These are phyloP conservation scores for Hyparrhenia diplandra DNA, from an alignment of 176 grass and related monocot species.

Conservation along the genomic window DNA sequence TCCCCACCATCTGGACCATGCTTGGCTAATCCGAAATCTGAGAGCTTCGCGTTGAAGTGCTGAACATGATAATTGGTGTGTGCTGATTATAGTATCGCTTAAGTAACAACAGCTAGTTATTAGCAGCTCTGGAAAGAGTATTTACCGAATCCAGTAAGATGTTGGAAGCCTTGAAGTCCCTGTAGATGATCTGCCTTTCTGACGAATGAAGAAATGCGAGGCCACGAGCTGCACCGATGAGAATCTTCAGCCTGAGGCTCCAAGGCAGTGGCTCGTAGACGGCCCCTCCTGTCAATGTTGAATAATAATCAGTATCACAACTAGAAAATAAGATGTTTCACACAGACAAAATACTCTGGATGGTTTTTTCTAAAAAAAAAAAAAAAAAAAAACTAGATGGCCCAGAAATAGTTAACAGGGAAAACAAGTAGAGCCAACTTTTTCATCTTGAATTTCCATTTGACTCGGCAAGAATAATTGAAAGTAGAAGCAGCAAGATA, in stretches of 20 bases:
- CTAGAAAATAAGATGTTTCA: conserved; percentile 15
- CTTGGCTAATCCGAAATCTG: conserved; percentile 90
- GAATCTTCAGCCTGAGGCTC: conserved; percentile 83
- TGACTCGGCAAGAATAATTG: conserved; percentile 8
- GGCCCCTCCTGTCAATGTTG: conserved; percentile 44
- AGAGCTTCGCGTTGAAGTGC: conserved; percentile 79
- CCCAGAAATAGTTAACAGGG: background rate
- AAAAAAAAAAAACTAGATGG: background rate
- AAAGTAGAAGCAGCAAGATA: conserved; percentile 33
- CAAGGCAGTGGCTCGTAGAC: conserved; percentile 61
- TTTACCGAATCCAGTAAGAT: conserved; percentile 81
- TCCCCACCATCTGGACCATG: conserved; percentile 64
- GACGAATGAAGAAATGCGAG: conserved; percentile 89
- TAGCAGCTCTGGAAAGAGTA: background rate
- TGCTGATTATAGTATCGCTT: background rate
- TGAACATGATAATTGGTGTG: conserved; percentile 29
- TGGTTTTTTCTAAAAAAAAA: no score
- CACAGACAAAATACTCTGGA: background rate
- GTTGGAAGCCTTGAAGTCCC: conserved; percentile 91
- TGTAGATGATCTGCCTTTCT: conserved; percentile 78
- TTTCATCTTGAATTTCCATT: background rate
- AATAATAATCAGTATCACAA: background rate
- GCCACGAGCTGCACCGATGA: conserved; percentile 85
- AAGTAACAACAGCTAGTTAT: background rate
- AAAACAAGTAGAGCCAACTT: background rate